Percentiles rank a stretch among this genome's conserved stretches.
phyloP scores from a whole-genome alignment of 495 filamentous ascomycete species.

The Neurospora sp. region DNA sequence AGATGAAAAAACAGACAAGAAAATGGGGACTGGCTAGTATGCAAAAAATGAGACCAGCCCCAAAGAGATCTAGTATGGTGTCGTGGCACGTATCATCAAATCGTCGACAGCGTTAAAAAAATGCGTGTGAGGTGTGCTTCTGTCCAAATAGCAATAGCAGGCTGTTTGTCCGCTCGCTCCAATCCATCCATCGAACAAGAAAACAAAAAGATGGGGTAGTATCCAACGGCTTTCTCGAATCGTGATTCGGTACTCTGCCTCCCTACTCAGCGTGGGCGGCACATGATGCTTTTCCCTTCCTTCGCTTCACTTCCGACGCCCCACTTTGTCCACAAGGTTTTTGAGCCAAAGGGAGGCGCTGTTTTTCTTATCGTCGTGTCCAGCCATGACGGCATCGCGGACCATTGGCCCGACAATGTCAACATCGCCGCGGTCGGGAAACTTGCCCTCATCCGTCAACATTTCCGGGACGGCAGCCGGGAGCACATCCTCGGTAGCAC shows the following conservation, averaged over 20 bases:
- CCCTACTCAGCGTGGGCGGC: background rate
- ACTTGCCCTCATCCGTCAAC: slow-evolving; percentile 62
- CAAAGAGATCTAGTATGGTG: background rate
- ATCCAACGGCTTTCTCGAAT: background rate
- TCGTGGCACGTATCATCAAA: background rate
- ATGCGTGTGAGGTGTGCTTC: background rate
- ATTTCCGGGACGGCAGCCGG: slow-evolving; percentile 37
- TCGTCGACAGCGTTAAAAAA: background rate
- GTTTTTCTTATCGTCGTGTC: slow-evolving; percentile 26
- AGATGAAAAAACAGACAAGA: background rate
- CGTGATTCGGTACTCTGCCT: background rate
- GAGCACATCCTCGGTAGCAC: slow-evolving; percentile 29
- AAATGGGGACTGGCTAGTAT: background rate
- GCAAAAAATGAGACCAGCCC: background rate
- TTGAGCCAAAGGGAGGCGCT: slow-evolving; percentile 34
- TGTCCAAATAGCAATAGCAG: background rate
- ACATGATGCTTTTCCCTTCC: background rate
- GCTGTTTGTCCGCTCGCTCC: background rate
- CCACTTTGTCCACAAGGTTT: slow-evolving; percentile 33
- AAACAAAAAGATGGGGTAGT: background rate
- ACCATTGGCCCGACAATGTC: slow-evolving; percentile 93
- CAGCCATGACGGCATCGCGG: slow-evolving; percentile 42
- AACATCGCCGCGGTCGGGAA: slow-evolving; percentile 75
- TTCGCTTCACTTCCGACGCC: slow-evolving; percentile 24
- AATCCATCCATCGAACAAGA: background rate